Evolutionary conservation across 2,329 filamentous ascomycete genomes (phyloP).

Genomic region (Fusarium solani-melongenae): DNA sequence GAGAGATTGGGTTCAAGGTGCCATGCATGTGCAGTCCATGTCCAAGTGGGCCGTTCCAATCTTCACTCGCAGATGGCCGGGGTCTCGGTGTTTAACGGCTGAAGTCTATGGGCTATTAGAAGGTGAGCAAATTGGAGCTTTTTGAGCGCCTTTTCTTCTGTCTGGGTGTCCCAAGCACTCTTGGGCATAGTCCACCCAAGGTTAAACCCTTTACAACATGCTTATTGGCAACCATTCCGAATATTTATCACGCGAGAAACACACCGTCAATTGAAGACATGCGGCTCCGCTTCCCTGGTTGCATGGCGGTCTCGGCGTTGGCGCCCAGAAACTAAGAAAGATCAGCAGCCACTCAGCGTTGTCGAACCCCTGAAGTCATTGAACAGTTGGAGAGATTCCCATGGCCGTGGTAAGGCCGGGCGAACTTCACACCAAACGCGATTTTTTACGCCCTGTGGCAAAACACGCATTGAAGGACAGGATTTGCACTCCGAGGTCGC

Average conservation of each 20-base stretch:
- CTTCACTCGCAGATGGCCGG: neutral
- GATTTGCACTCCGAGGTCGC: neutral
- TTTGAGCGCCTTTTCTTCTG: neutral
- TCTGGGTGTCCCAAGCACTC: neutral
- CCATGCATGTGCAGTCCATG: neutral
- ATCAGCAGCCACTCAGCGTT: constrained; percentile 28
- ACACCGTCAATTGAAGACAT: neutral
- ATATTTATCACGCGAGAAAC: neutral
- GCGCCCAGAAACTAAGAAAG: constrained; percentile 24
- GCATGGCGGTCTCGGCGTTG: constrained; percentile 11
- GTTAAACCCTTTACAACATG: neutral
- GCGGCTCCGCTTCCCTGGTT: constrained; percentile 12
- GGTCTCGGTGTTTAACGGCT: neutral
- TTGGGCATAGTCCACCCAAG: neutral
- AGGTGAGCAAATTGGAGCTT: neutral
- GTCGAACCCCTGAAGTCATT: constrained; percentile 22
- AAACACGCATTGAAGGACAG: neutral
- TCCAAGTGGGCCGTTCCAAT: constrained; percentile 2
- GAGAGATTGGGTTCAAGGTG: neutral
- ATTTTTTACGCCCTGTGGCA: neutral
- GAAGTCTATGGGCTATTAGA: neutral
- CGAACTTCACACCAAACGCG: constrained; percentile 16
- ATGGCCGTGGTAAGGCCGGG: constrained; percentile 32
- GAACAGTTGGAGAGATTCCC: constrained; percentile 20
- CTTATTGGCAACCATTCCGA: neutral